Base-by-base conservation (phyloP, 140 eudicot species). In the Stevia rebaudiana region DNA sequence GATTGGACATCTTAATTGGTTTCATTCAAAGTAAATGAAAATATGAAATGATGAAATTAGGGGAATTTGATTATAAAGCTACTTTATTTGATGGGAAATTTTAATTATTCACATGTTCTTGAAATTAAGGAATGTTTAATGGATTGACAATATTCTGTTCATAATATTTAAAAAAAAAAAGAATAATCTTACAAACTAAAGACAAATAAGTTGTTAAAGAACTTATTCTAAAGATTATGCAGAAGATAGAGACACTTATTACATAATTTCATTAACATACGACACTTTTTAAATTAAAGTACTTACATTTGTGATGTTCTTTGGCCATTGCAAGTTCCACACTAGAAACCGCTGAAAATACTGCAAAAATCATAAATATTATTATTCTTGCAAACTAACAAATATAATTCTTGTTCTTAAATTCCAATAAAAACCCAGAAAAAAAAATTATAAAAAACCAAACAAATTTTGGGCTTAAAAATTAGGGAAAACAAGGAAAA, bases 341-440 rank as follows among this genome's bases (percentile, higher is more conserved):
- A 6, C 98, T 95, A 30, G 98, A 92, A 43, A 92, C 96, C 1
- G 96, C 98, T 25, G 98, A 88, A 71, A 92, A 87, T n/a, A 92
- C 98, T 91, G 85, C 84, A 78, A 33, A 49, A 58, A n/a, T n/a
- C n/a, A n/a, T n/a, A n/a, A n/a, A n/a, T n/a, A n/a, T n/a, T n/a
- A n/a, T n/a, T n/a, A n/a, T n/a, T n/a, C n/a, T n/a, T n/a, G n/a
- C n/a, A n/a, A n/a, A n/a, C n/a, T n/a, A n/a, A n/a, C n/a, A n/a
- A n/a, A n/a, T n/a, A n/a, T n/a, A n/a, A 33, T 33, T 33, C 4
- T 33, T 33, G 4, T 16, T 11, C 7, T 1, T 12, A 46, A 12
- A 36, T 4, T 12, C 43, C n/a, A 57, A 16, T 40, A 13, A 30
- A 18, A 8, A n/a, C n/a, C n/a, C n/a, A n/a, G n/a, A n/a, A n/a